A percentile compares a stretch with the other conserved stretches of the same genome.
phyloP scores from a whole-genome alignment of 2,329 filamentous ascomycete species.

The Diplocarpon mali region DNA sequence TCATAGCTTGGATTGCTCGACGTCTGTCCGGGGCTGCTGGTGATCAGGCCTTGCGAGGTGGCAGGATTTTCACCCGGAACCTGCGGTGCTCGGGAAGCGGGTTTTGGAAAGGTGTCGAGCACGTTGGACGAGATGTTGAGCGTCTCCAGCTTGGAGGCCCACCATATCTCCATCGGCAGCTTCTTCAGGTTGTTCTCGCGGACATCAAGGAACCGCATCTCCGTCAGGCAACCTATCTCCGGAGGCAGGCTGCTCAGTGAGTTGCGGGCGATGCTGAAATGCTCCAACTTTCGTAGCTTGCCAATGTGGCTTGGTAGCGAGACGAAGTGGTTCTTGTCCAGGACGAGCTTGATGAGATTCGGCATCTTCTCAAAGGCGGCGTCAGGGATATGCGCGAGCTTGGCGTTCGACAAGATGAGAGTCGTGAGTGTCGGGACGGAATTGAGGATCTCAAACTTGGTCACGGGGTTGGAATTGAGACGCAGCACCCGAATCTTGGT shows the following conservation, averaged over 20 bases:
- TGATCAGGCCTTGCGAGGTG: constrained; percentile 6
- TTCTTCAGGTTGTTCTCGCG: constrained; percentile 87
- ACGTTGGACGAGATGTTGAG: constrained; percentile 95
- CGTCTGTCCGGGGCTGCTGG: constrained; percentile 24
- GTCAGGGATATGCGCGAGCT: constrained; percentile 79
- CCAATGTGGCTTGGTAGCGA: constrained; percentile 80
- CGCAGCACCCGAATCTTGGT: constrained; percentile 72
- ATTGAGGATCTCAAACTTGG: constrained; percentile 74
- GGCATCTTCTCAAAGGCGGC: constrained; percentile 79
- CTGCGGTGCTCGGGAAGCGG: constrained; percentile 57
- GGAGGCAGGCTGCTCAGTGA: constrained; percentile 71
- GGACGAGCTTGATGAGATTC: constrained; percentile 74
- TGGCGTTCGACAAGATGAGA: constrained; percentile 82
- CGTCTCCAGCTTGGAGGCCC: constrained; percentile 78
- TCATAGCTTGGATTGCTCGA: constrained; percentile 63
- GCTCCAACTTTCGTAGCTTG: constrained; percentile 69
- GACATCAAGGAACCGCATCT: constrained; percentile 77
- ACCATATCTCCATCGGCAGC: constrained; percentile 91
- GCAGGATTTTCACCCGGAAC: constrained; percentile 37
- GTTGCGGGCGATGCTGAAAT: constrained; percentile 91
- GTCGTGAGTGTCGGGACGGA: constrained; percentile 73
- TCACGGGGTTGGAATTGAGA: constrained; percentile 90
- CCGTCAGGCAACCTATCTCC: constrained; percentile 78
- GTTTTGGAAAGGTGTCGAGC: constrained; percentile 81
- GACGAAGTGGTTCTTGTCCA: constrained; percentile 94